Evolutionary conservation across 371 early-diverging fungal genomes (phyloP).

Genomic region (Thermomucor indicae-seudaticae): DNA sequence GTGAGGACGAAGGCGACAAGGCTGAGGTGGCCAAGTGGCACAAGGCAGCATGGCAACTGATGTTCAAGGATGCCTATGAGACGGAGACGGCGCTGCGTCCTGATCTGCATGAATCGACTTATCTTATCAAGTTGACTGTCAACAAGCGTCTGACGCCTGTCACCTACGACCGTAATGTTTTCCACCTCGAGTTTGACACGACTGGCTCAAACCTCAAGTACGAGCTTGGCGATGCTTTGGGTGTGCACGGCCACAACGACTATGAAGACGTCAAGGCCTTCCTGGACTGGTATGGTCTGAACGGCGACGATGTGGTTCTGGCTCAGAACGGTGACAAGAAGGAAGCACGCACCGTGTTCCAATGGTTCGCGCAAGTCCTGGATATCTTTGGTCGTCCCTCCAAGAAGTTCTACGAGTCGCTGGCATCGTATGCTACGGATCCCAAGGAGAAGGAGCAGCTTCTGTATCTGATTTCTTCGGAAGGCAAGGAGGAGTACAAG

Average conservation of each 20-base stretch:
- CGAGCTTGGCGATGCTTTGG: conserved; percentile 90
- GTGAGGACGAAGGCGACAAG: conserved; percentile 32
- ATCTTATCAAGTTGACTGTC: conserved; percentile 66
- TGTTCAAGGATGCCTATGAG: conserved; percentile 78
- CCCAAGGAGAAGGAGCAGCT: conserved; percentile 71
- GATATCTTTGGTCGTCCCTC: conserved; percentile 94
- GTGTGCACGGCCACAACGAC: conserved; percentile 90
- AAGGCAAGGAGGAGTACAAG: conserved; percentile 80
- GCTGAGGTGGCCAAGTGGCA: conserved; percentile 52
- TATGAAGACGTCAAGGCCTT: conserved; percentile 66
- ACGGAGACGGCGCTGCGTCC: conserved; percentile 56
- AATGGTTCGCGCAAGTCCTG: conserved; percentile 76
- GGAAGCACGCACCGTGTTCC: conserved; percentile 74
- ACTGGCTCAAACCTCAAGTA: conserved; percentile 75
- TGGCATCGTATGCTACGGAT: conserved; percentile 72
- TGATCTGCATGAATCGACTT: conserved; percentile 61
- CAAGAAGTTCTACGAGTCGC: conserved; percentile 84
- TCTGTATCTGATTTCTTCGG: conserved; percentile 62
- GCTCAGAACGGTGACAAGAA: conserved; percentile 37
- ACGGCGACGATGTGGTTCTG: conserved; percentile 61
- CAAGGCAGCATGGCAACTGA: conserved; percentile 65
- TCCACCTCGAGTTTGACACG: conserved; percentile 94
- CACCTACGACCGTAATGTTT: conserved; percentile 88
- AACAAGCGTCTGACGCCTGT: conserved; percentile 82
- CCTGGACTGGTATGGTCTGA: conserved; percentile 68